Base-by-base conservation (phyloP, 2,329 filamentous ascomycete genomes). In the Stromatinia cepivora region DNA sequence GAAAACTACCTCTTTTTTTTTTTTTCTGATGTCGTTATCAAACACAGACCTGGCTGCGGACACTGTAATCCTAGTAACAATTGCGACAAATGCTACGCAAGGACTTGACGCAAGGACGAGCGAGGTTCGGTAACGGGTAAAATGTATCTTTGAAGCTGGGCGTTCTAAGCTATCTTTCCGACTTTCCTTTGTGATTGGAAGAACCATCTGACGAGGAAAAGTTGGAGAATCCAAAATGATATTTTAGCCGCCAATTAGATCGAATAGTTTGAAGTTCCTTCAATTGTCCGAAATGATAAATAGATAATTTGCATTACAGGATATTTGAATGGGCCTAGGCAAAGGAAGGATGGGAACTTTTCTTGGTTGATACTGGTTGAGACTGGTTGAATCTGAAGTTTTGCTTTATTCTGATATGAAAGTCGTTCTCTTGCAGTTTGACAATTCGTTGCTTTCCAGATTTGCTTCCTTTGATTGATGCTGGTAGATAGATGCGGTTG, bases 1-100 rank as follows among this genome's bases (percentile, higher is more conserved):
- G 28, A 62, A 34, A 48, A 22, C 58, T 13, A 58, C 25, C 62
- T 65, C 31, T 39, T 22, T 52, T n/a, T 20, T 45, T 17, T 53
- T 36, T 34, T 50, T 36, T 45, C 52, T 28, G 13, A 46, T 36
- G 20, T 61, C 42, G 25, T 46, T 67, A 59, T 67, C 65, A 39
- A 28, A 50, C 53, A 59, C 54, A 31, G 42, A 34, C 17, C 53
- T 31, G 11, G 31, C 31, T 50, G 53, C 53, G 65, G 50, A 58
- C 28, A 34, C 15, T n/a, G 28, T 22, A 20, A 66, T 45, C 52
- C 63, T 13, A n/a, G 63, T 46, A 57, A 34, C 20, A 17, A 67
- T 67, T 59, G 42, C 65, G 65, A 59, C 65, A 67, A 66, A 59
- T 67, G 31, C 65, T 39, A 67, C 28, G n/a, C 65, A 67, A 66